Conservation (phyloP, 768 basidiomycete species). For the Hebeloma cylindrosporum region DNA sequence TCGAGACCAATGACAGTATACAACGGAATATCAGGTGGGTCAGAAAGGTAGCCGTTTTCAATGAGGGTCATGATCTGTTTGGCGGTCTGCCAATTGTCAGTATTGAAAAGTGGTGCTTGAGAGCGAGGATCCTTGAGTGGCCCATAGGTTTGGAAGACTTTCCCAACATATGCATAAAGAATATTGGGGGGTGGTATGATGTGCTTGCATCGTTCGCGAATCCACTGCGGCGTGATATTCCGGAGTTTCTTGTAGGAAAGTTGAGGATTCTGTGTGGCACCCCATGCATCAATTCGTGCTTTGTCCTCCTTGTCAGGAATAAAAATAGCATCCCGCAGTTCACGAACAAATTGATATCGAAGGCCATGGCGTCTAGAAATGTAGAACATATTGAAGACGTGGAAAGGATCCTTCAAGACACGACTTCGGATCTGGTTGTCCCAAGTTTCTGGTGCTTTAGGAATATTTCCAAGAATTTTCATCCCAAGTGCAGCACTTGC, state of each 20-base stretch:
- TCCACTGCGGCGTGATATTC: constrained; percentile 20
- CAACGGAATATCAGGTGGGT: constrained; percentile 28
- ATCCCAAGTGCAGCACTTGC: neutral
- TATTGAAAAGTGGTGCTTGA: constrained; percentile 30
- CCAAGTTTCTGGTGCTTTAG: constrained; percentile 2
- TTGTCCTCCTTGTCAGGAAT: constrained; percentile 20
- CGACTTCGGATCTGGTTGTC: constrained; percentile 12
- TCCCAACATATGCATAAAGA: constrained; percentile 25
- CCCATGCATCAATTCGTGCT: constrained; percentile 22
- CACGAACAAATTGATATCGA: constrained; percentile 12
- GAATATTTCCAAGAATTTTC: neutral
- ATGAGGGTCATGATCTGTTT: constrained; percentile 30
- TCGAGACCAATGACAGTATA: constrained; percentile 23
- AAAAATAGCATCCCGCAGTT: constrained; percentile 16
- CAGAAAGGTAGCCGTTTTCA: constrained; percentile 26
- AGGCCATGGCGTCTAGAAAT: constrained; percentile 28
- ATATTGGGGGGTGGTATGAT: constrained; percentile 33
- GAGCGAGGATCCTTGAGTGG: constrained; percentile 34
- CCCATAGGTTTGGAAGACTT: constrained; percentile 32
- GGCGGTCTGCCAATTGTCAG: constrained; percentile 28
- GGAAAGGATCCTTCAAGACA: constrained; percentile 30
- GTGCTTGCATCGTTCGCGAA: constrained; percentile 26
- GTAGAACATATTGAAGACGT: constrained; percentile 30
- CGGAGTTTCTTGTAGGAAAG: constrained; percentile 13
- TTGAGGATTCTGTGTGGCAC: constrained; percentile 6